phyloP scores from a whole-genome alignment of 176 grass and related monocot species.

The Raddia guianensis region DNA sequence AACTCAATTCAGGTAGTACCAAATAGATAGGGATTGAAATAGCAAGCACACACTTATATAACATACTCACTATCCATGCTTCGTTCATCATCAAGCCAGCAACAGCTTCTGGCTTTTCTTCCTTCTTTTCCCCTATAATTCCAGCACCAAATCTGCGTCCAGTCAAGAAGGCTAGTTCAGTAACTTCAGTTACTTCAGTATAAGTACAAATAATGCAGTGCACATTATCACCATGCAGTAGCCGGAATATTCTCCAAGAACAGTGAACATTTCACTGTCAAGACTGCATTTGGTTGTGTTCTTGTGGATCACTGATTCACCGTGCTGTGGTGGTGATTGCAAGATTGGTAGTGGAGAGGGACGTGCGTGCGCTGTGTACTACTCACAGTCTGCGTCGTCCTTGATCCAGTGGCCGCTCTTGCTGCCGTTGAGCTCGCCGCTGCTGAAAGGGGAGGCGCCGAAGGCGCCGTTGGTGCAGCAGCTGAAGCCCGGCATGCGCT shows the following conservation, averaged over 20 bases:
- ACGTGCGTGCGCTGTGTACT: not conserved
- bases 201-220: constrained; percentile 5
- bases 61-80: constrained; percentile 44
- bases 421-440: constrained; percentile 36
- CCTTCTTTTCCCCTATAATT: constrained; percentile 61
- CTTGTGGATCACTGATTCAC: not conserved
- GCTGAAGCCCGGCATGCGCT: constrained; percentile 42
- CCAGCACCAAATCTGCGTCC: constrained; percentile 90
- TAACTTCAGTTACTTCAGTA: not conserved
- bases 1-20: constrained; percentile 42
- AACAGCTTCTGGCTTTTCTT: constrained; percentile 32
- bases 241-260: constrained; percentile 33
- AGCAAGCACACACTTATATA: constrained; percentile 37
- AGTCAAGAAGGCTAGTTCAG: constrained; percentile 1
- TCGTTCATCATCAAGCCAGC: constrained; percentile 23
- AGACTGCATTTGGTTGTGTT: constrained; percentile 25
- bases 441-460: constrained; percentile 24
- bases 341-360: constrained; percentile 15
- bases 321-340: constrained; percentile 19
- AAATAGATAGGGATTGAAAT: constrained; percentile 28
- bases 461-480: constrained; percentile 66
- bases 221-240: constrained; percentile 6
- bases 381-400: constrained; percentile 97
- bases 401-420: constrained; percentile 95
- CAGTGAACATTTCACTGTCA: constrained; percentile 21